Base-by-base conservation (phyloP, 1,139 yeast genomes). In the Wickerhamomyces sp. region DNA sequence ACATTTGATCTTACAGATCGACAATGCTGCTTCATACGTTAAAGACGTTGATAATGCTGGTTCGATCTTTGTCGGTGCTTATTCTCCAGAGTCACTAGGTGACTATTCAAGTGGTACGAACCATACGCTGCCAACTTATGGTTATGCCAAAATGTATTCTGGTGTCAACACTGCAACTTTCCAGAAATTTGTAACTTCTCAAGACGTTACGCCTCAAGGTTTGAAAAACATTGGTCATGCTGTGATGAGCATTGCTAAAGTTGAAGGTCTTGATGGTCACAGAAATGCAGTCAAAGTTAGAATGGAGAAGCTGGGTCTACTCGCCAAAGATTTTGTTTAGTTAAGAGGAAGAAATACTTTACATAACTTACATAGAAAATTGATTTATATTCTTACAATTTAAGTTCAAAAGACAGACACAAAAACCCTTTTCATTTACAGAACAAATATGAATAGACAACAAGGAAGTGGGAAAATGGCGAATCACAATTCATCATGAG, bases 91-190 rank as follows among this genome's bases (percentile, higher is more conserved):
- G 61, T 84, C 95, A 4, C 89, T 97, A 61, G 99, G 99, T 54
- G 98, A 93, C 62, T 93, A 91, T 66, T 88, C 97, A 1, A 79
- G 91, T 44, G 97, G 98, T 57, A 91, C 98, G 6, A 91, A 91
- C 70, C 97, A 89, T 64, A 91, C 98, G 1, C 72, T 91, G 53
- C 99, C 98, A 40, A 91, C 99, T 0, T 91, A 91, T 58, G 98
- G 99, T 33, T 91, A 91, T 57, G 97, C 99, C 32, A 81, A 88
- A 64, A 94, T 87, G 73, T 91, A 91, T 65, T 83, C 95, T 45
- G 99, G 99, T 39, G 97, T 89, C 40, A 91, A 91, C 64, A 89
- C 97, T 22, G 82, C 89, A 33, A 88, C 96, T 0, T 91, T 87
- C 78, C 94, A 86, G 62, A 91, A 93, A 63, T 88, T 85, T 64